These are phyloP conservation scores for Hemisphaericaspora xylofermentans DNA, from an alignment of 1,139 yeast genomes.

Conservation along the genomic window DNA sequence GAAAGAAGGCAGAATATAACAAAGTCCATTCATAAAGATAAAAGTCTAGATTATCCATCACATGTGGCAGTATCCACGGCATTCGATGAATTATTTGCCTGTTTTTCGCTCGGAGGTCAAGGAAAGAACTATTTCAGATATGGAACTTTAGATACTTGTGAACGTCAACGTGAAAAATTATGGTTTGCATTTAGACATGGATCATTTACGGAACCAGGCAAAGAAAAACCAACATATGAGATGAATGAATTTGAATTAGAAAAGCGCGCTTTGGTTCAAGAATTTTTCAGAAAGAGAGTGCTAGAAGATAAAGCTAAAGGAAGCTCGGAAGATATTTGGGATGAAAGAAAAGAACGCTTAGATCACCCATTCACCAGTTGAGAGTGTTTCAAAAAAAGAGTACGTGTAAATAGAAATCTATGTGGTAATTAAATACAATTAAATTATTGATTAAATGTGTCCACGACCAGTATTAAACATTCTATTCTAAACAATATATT, in stretches of 20 bases:
- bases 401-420: not conserved
- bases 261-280: slow-evolving; percentile 57
- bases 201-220: slow-evolving; percentile 22
- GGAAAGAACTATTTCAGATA: slow-evolving; percentile 76
- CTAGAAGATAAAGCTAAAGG: slow-evolving; percentile 64
- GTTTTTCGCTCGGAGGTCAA: slow-evolving; percentile 91
- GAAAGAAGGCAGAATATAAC: slow-evolving; percentile 33
- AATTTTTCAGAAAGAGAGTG: slow-evolving; percentile 64
- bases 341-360: slow-evolving; percentile 40
- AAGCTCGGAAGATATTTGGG: slow-evolving; percentile 84
- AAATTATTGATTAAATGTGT: not conserved
- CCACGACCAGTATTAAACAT: not conserved
- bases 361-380: slow-evolving; percentile 24
- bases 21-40: slow-evolving; percentile 26
- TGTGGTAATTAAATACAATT: not conserved
- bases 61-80: slow-evolving; percentile 59
- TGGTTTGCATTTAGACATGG: slow-evolving; percentile 76
- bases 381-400: slow-evolving; percentile 11
- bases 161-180: slow-evolving; percentile 66
- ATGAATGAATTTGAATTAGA: slow-evolving; percentile 48
- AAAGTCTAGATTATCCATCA: slow-evolving; percentile 34
- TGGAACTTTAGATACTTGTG: slow-evolving; percentile 74
- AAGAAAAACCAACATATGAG: slow-evolving; percentile 29
- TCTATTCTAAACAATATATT: not conserved
- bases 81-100: slow-evolving; percentile 79